Evolutionary conservation across 139 green algal genomes (phyloP).

Genomic region (Chlorella sp.): DNA sequence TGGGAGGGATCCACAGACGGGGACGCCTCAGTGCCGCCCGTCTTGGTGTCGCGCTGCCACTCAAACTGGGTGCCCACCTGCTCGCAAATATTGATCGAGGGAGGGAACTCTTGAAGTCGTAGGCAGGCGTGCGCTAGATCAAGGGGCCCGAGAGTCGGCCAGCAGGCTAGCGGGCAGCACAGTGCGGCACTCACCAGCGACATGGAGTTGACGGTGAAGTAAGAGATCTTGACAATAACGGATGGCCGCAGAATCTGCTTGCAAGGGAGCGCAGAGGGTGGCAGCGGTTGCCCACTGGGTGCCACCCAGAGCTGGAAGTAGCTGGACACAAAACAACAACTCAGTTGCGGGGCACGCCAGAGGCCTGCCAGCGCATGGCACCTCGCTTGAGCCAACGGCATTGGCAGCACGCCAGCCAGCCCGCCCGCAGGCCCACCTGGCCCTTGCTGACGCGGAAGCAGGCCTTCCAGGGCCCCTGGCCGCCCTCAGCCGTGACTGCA

Average conservation of each 20-base stretch:
- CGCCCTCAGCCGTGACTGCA: conserved; percentile 27
- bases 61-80: conserved; percentile 40
- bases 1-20: not conserved
- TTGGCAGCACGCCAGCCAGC: too few species aligned
- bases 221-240: conserved; percentile 47
- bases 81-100: too few species aligned
- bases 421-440: not conserved
- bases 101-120: too few species aligned
- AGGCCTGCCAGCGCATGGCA: too few species aligned
- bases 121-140: too few species aligned
- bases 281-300: not conserved
- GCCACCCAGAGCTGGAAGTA: too few species aligned
- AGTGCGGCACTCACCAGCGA: conserved; percentile 1
- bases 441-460: conserved; percentile 49
- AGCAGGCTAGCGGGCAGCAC: too few species aligned
- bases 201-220: conserved; percentile 53
- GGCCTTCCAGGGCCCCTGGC: conserved; percentile 43
- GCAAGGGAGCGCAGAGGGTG: not conserved
- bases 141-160: too few species aligned
- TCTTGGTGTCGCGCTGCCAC: conserved; percentile 25
- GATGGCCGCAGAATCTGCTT: conserved; percentile 46
- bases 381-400: too few species aligned
- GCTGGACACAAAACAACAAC: too few species aligned
- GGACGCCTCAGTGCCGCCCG: not conserved
- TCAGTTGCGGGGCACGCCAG: too few species aligned